Evolutionary conservation across 768 basidiomycete species (phyloP).

Genomic region (Boletales sp.): DNA sequence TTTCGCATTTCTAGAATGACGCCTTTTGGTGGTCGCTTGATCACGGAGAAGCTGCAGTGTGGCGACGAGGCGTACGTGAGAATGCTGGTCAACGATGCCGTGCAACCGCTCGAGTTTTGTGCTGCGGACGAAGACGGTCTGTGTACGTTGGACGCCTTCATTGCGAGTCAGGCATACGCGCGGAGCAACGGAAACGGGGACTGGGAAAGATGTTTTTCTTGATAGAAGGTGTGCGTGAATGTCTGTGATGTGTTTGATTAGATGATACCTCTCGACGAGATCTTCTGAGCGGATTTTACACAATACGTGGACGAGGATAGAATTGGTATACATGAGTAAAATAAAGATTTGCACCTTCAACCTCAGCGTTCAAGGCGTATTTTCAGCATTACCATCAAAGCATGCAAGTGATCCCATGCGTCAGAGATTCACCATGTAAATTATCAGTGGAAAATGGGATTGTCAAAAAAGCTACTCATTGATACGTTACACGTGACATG

Average conservation of each 20-base stretch:
- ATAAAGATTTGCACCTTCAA: too few relatives aligned
- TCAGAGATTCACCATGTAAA: too few relatives aligned
- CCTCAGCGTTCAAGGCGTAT: too few relatives aligned
- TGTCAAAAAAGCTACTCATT: too few relatives aligned
- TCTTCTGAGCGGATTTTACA: too few relatives aligned
- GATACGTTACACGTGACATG: background rate
- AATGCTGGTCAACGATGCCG: constrained; percentile 74
- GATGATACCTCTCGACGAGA: too few relatives aligned
- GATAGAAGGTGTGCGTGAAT: background rate
- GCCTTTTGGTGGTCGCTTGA: constrained; percentile 73
- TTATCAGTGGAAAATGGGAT: too few relatives aligned
- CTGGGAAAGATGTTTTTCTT: constrained; percentile 58
- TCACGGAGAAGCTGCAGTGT: constrained; percentile 67
- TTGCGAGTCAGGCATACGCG: constrained; percentile 69
- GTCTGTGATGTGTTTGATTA: too few relatives aligned
- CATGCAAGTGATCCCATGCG: too few relatives aligned
- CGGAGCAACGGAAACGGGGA: constrained; percentile 66
- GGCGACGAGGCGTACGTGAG: constrained; percentile 45
- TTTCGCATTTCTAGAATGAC: constrained; percentile 63
- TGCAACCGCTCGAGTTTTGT: constrained; percentile 64
- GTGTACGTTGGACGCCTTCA: constrained; percentile 63
- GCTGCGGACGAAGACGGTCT: constrained; percentile 50
- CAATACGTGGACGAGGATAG: too few relatives aligned
- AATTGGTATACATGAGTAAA: too few relatives aligned
- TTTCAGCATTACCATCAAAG: too few relatives aligned